Percentiles rank a stretch among this genome's conserved stretches.
Evolutionary conservation across 768 basidiomycete species (phyloP).

Genomic region (Suillus subluteus): DNA sequence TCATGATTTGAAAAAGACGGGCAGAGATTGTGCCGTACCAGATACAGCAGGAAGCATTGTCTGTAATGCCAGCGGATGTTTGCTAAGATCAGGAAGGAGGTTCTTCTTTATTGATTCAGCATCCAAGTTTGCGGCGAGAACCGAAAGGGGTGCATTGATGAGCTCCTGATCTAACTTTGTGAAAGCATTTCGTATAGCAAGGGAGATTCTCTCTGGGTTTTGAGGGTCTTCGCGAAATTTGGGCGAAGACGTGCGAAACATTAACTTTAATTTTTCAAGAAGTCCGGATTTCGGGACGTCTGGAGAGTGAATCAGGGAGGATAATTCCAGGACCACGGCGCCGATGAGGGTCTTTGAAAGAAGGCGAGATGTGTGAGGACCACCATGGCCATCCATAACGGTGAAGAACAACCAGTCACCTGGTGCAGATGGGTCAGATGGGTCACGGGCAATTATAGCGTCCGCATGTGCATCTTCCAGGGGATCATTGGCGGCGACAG

Average conservation of each 20-base stretch:
- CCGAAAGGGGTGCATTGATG: slow-evolving; percentile 71
- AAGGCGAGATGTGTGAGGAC: slow-evolving; percentile 80
- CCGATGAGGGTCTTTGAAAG: slow-evolving; percentile 85
- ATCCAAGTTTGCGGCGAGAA: slow-evolving; percentile 63
- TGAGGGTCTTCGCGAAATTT: slow-evolving; percentile 41
- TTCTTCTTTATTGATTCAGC: slow-evolving; percentile 53
- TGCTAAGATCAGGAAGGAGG: slow-evolving; percentile 64
- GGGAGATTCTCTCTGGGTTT: slow-evolving; percentile 57
- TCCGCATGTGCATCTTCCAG: slow-evolving; percentile 88
- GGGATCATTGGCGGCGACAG: slow-evolving; percentile 83
- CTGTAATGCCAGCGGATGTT: slow-evolving; percentile 70
- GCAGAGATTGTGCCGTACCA: slow-evolving; percentile 44
- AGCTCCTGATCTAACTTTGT: slow-evolving; percentile 85
- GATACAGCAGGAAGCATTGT: slow-evolving; percentile 85
- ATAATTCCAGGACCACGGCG: slow-evolving; percentile 78
- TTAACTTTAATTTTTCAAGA: slow-evolving; percentile 39
- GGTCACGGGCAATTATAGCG: slow-evolving; percentile 67
- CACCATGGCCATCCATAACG: slow-evolving; percentile 91
- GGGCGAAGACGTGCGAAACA: slow-evolving; percentile 28
- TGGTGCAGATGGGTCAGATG: slow-evolving; percentile 56
- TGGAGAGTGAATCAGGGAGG: slow-evolving; percentile 47
- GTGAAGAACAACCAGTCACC: slow-evolving; percentile 85
- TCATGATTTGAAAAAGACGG: slow-evolving; percentile 11
- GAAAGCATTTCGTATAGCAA: slow-evolving; percentile 79
- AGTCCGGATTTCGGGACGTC: slow-evolving; percentile 29